Base-by-base conservation (phyloP, 129 eudicot species). In the Flaveria sonorensis region DNA sequence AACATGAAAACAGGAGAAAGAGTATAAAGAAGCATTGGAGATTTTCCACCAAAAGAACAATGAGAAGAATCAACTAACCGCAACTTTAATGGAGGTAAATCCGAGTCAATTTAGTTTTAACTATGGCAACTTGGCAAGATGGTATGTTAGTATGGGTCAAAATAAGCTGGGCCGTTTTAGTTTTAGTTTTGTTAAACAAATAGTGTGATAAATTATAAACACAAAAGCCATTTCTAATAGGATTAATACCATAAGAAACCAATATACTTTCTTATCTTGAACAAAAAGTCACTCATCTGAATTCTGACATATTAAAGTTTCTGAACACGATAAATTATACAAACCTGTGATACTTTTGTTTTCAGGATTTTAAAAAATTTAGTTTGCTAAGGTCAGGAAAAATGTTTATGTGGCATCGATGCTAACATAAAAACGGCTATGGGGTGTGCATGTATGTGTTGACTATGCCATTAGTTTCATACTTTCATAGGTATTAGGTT, bases 41-140 rank as follows among this genome's bases (percentile, higher is more conserved):
- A 90, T 88, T 72, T 92, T 83, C 78, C 85, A 88, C 10, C 94
- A 88, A 68, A 91, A 88, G 88, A 91, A 81, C 85, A 87, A 80
- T 48, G 97, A 92, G 78, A 92, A 89, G 68, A 82, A 79, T 64
- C 97, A 92, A 21, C 79, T 92, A 47, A 87, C 88, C 3, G 39
- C 86, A 23, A 82, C 88, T 40, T 84, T 89, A 51, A 73, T 89
- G 68, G 92, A 92, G 97, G 97, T 92, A 69, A 80, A 70, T 68
- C 23, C 18, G 10, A 21, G 4, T 24, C 51, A 72, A 36, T 20
- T 42, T 45, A 68, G 21, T 42, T 11, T 2, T 43, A 21, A 1
- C 47, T 59, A 72, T 55, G n/a, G 16, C 76, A 56, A 72, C 51
- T 24, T 40, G 24, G 72, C 76, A 56, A 72, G 66, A 46, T 40